Base-by-base conservation (phyloP, 1,284 basidiomycete species). In the Papiliotrema terrestris region DNA sequence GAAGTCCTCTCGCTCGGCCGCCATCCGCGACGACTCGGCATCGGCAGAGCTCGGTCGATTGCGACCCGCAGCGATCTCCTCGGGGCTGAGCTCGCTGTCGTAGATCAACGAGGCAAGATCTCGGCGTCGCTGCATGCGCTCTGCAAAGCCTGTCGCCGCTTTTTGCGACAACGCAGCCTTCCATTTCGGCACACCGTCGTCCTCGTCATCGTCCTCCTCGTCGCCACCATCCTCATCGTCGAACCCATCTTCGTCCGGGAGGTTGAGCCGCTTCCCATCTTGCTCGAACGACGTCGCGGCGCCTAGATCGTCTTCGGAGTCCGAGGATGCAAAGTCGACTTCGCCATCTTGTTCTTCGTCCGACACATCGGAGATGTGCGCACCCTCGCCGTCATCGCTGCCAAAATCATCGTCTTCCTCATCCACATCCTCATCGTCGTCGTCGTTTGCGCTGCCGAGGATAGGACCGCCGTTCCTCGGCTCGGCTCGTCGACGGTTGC, bases 101-200 rank as follows among this genome's bases (percentile, higher is more conserved):
- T 98, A 98, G 52, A 98, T 91, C 53, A 96, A 82, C 49, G 86
- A 85, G 73, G 88, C 91, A 82, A 93, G 88, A 69, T 96, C 85
- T 63, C 83, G 84, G 55, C 80, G 78, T 17, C 79, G 75, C 17
- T 77, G 78, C 13, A 81, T 74, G 2, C 75, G 73, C 14, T 78
- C 73, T 14, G 77, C 69, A 61, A 83, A 82, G 15, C 80, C 76
- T 5, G 79, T 77, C 14, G 80, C 78, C 0, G 90, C 90, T 52
- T 82, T 81, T 17, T 79, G 78, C 0, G 83, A 79, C 1, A 95
- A 79, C 65, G 88, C 82, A n/a, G 74, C 68, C 76, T 94, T 95
- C 91, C 91, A 95, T 60, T 78, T 78, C 0, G 89, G 89, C 3
- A 76, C 77, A 43, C 77, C 72, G 19, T 74, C 57, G 11, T 80